Evolutionary conservation across 805 yeast species (phyloP), one percentile per base, ranked within the genome.

Genomic region (Starmerella powellii): DNA sequence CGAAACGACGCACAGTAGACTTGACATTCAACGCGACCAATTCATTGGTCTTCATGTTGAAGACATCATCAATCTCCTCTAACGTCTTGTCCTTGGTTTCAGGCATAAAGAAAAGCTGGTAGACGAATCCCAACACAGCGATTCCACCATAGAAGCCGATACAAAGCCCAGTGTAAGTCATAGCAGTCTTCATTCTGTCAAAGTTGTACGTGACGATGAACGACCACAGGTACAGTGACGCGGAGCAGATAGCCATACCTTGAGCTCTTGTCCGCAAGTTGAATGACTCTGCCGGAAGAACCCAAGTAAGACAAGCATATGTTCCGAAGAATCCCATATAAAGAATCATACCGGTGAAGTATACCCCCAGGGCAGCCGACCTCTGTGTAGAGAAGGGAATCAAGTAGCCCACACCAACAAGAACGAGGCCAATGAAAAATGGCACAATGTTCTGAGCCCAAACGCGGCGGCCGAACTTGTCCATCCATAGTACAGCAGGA

Each of bases 51-150:
- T 74, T 65, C 55, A 63, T 69, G 40, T 67, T 60, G 63, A 76
- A 77, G 37, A 77, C 63, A 38, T 71, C 77, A 55, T 78, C 85
- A 46, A 78, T 73, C 61, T 78, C 84, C 62, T 78, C 86, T 56
- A 78, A 67, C 12, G 84, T 74, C 62, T 71, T 74, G 52, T 72
- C 78, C 62, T 77, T 78, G 28, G 85, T 78, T 62, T 79, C 85
- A 30, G 80, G 82, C 72, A 76, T 74, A 61, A 74, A 72, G 47
- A 75, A 56, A 42, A 58, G 43, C 46, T 56, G 61, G 47, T 57
- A 58, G 38, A 56, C 35, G 48, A 56, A 57, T 4, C 79, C 81
- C 23, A 76, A 42, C 42, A 72, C 68, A 1, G 80, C 79, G 53
- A 77, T 68, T 35, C 80, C 81, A 38, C 80, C 82, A 53, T 73